Base-by-base conservation (phyloP, 306 rosid genomes). In the Corylus heterophylla region DNA sequence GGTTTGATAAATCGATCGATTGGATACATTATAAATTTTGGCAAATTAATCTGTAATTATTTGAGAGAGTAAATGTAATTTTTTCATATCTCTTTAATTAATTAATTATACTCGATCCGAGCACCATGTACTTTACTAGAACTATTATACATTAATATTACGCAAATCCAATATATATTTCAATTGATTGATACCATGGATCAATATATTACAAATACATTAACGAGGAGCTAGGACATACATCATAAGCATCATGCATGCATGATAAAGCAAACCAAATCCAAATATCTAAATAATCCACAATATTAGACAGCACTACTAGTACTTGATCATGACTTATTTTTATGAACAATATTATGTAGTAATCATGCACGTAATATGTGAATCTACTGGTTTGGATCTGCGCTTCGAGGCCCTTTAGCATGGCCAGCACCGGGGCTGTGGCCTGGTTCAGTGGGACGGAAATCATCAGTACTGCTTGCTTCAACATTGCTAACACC, bases 351-450 rank as follows among this genome's bases (percentile, higher is more conserved):
- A 66, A 25, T n/a, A 3, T n/a, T 12, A 12, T 4, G 10, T 12
- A 67, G 22, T 10, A 73, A 25, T 50, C 73, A 84, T 68, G 50
- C 71, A 73, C 25, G 27, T n/a, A 66, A 0, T 27, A 31, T 16
- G 14, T 35, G 17, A 5, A 1, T 29, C 76, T 85, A 85, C 45
- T 75, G 78, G 49, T 37, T 85, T 78, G 86, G 84, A 55, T 71
- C 78, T 1, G 17, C n/a, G 27, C 13, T 62, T 42, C 76, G 29
- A 5, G 87, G 83, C 18, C 89, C 89, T 52, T 76, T 31, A 35
- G 89, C 79, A 79, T 88, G 94, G 6, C 98, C 98, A 13, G 90
- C 97, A 7, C 98, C 98, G 10, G 97, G 98, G 55, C 97, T 90
- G 76, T 94, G 95, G 61, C 98, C 97, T 0, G 97, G 97, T 0